These are phyloP conservation scores for Globisporangium rhizosaccharum DNA, from an alignment of 352 stramenopile genomes.

Conservation along the genomic window DNA sequence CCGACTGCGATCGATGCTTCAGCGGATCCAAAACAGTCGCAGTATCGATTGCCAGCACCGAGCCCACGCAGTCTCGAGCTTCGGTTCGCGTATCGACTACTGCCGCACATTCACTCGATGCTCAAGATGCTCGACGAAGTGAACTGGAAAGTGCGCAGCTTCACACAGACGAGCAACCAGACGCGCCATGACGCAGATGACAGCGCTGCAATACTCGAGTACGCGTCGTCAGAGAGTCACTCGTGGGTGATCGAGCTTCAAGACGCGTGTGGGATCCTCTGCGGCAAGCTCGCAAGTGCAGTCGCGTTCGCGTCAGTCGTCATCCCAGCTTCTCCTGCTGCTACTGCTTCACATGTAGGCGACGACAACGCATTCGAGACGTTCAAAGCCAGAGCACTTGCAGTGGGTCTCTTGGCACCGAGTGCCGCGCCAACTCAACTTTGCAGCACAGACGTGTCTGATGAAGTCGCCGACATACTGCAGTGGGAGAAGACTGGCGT, in stretches of 20 bases:
- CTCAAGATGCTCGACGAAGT: conserved; percentile 60
- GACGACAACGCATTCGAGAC: background rate
- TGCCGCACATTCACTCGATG: conserved; percentile 37
- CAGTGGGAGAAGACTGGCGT: conserved; percentile 39
- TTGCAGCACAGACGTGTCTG: background rate
- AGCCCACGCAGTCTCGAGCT: conserved; percentile 7
- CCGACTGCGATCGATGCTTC: background rate
- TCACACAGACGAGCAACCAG: conserved; percentile 22
- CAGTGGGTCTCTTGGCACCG: no score
- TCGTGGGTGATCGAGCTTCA: conserved; percentile 50
- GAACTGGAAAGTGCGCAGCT: conserved; percentile 42
- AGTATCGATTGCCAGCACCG: background rate
- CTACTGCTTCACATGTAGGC: no score
- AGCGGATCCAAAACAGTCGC: background rate
- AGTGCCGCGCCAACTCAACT: background rate
- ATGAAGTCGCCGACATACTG: conserved; percentile 20
- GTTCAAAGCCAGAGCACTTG: no score
- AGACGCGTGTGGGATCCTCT: conserved; percentile 38
- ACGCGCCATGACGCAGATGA: conserved; percentile 13
- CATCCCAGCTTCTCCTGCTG: background rate
- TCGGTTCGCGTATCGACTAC: conserved; percentile 25
- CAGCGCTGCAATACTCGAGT: background rate
- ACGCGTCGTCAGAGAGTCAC: background rate
- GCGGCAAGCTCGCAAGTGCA: conserved; percentile 29
- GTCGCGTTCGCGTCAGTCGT: background rate